Evolutionary conservation across 768 basidiomycete genomes (phyloP), one percentile per base, ranked within the genome.

Genomic region (Chalciporus pseudorubinellus): DNA sequence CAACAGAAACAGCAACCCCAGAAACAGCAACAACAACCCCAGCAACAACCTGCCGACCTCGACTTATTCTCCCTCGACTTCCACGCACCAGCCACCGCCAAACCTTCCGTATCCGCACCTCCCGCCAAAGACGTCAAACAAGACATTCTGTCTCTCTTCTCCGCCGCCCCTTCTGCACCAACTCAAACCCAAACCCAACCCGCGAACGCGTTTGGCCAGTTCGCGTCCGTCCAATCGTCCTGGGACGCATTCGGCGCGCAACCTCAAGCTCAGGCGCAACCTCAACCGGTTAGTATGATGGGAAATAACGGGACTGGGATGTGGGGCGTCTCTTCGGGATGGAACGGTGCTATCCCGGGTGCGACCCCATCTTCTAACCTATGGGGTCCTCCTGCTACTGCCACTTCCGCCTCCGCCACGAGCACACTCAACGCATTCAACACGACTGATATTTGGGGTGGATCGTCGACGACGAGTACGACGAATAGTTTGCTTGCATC

Each of bases 41-140:
- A 61, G 34, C 59, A 67, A 39, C 67, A 70, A 22, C 62, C 74
- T 11, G 68, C 78, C 12, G 69, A 75, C 51, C 78, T 86, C 55
- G 88, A 89, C 59, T 72, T 95, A 8, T 94, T 95, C 66, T 81
- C 85, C 22, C 83, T 95, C 48, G 92, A 95, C 68, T 95, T 95
- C 69, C 86, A 88, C 58, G 74, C 83, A 1, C 83, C 87, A 1
- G 39, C 74, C 8, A 24, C 56, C 9, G 59, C 60, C 6, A 63
- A 51, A 3, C 19, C 68, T 2, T 48, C 72, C 1, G 55, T 67
- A 6, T 46, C 59, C 2, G 62, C 71, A 14, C 67, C 64, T 39
- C 74, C 77, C 0, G 78, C 77, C 66, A 90, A 89, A 62, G 86
- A 90, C 60, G 78, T 85, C 40, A 94, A 92, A 59, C 79, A 89